Evolutionary conservation across 805 yeast genomes (phyloP).

Genomic region (Starmerella bombicola): DNA sequence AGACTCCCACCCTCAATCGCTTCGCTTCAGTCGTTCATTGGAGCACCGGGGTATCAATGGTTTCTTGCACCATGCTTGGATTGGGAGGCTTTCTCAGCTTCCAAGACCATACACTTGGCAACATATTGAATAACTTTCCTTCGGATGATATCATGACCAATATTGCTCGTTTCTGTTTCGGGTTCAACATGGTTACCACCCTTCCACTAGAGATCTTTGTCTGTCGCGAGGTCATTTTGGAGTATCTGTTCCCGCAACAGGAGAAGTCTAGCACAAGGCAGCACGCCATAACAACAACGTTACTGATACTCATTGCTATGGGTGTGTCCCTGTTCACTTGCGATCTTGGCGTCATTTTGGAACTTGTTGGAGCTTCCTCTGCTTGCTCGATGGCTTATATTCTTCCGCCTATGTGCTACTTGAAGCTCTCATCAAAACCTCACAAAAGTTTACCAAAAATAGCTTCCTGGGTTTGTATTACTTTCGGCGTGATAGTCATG

Average conservation of each 20-base stretch:
- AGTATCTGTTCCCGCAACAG: slow-evolving; percentile 35
- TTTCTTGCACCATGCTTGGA: slow-evolving; percentile 68
- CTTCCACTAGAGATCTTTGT: slow-evolving; percentile 86
- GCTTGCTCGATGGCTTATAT: slow-evolving; percentile 90
- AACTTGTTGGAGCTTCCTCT: slow-evolving; percentile 82
- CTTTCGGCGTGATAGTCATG: slow-evolving; percentile 69
- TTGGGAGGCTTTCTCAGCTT: slow-evolving; percentile 65
- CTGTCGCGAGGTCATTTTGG: slow-evolving; percentile 72
- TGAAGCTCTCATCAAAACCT: slow-evolving; percentile 44
- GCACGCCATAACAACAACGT: slow-evolving; percentile 54
- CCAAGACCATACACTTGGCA: slow-evolving; percentile 70
- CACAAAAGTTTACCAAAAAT: slow-evolving; percentile 32
- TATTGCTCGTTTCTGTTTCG: slow-evolving; percentile 81
- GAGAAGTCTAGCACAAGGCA: slow-evolving; percentile 24
- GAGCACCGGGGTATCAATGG: slow-evolving; percentile 68
- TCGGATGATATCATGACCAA: slow-evolving; percentile 62
- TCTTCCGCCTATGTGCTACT: slow-evolving; percentile 72
- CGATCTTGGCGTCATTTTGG: slow-evolving; percentile 77
- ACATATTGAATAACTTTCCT: slow-evolving; percentile 76
- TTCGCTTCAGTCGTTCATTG: slow-evolving; percentile 71
- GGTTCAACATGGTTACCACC: slow-evolving; percentile 84
- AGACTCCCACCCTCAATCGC: slow-evolving; percentile 59
- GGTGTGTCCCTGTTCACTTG: slow-evolving; percentile 66
- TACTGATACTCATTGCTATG: slow-evolving; percentile 58
- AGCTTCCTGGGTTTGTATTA: slow-evolving; percentile 48